Evolutionary conservation across 768 basidiomycete genomes (phyloP).

Genomic region (Kwoniella shandongensis): DNA sequence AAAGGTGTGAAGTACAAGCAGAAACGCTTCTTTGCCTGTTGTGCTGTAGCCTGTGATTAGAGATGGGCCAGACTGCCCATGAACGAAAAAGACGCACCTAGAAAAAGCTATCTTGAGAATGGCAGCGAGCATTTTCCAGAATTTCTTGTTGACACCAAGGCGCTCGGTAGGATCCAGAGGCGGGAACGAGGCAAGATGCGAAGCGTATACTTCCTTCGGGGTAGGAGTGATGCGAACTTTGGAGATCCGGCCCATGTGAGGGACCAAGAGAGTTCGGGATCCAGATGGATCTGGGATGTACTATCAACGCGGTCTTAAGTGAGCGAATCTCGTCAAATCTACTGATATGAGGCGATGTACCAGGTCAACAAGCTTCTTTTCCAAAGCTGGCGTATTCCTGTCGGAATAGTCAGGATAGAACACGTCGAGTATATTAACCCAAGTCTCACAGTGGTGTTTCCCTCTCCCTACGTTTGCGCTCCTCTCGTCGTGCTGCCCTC

Average conservation of each 20-base stretch:
- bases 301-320: slow-evolving; percentile 52
- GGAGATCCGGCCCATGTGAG: slow-evolving; percentile 64
- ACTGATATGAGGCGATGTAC: slow-evolving; percentile 25
- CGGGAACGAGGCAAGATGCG: slow-evolving; percentile 66
- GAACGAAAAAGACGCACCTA: slow-evolving; percentile 54
- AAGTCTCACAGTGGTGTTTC: slow-evolving; percentile 57
- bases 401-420: neutral
- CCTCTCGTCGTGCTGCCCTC: slow-evolving; percentile 23
- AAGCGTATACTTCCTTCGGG: slow-evolving; percentile 58
- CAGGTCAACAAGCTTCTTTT: slow-evolving; percentile 53
- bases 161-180: slow-evolving; percentile 57
- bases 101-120: slow-evolving; percentile 74
- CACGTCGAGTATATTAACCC: no score
- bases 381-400: slow-evolving; percentile 51
- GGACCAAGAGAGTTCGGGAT: slow-evolving; percentile 66
- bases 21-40: slow-evolving; percentile 64
- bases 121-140: slow-evolving; percentile 70
- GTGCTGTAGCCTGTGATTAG: slow-evolving; percentile 24
- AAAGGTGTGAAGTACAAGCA: slow-evolving; percentile 73
- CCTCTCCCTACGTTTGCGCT: slow-evolving; percentile 47
- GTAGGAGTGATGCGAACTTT: slow-evolving; percentile 62
- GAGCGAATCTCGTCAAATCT: neutral
- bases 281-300: slow-evolving; percentile 65
- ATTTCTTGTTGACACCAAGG: slow-evolving; percentile 68
- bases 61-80: slow-evolving; percentile 49